Conservation (phyloP, 441 rosid genomes). For the Manihot esculenta region DNA sequence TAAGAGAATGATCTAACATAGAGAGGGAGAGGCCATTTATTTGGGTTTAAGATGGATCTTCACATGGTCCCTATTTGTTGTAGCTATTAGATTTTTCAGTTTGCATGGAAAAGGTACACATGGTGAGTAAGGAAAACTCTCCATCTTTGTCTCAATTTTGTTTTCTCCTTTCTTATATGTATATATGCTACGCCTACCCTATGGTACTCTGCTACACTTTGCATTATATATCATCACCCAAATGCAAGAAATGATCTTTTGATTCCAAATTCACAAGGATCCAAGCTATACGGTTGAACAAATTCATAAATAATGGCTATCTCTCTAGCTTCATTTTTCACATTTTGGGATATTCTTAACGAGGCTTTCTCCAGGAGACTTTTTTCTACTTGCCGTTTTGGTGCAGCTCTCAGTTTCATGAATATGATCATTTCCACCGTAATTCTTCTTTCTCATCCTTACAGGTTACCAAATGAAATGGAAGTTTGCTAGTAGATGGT, state of each 20-base stretch:
- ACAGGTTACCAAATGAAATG: background rate
- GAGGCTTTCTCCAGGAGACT: background rate
- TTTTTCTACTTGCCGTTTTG: conserved; percentile 6
- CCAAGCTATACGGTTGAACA: background rate
- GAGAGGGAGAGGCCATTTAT: conserved; percentile 1
- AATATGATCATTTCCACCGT: background rate
- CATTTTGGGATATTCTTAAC: background rate
- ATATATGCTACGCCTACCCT: too few relatives aligned
- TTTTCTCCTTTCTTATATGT: background rate
- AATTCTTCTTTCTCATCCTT: conserved; percentile 2
- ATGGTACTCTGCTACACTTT: background rate
- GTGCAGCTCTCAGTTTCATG: background rate
- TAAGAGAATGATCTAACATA: too few relatives aligned
- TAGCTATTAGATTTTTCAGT: conserved; percentile 12
- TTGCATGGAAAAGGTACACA: conserved; percentile 18
- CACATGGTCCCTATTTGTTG: conserved; percentile 21
- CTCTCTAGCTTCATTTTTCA: background rate
- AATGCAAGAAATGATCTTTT: background rate
- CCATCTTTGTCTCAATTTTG: background rate
- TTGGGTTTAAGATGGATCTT: background rate
- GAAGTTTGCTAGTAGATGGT: background rate
- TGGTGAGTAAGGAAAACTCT: conserved; percentile 12
- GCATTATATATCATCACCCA: conserved; percentile 1
- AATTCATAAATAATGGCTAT: background rate
- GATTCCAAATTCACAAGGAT: conserved; percentile 6